These are phyloP conservation scores for Chaetomium olivaceum DNA, from an alignment of 2,329 filamentous ascomycete genomes.

Conservation along the genomic window DNA sequence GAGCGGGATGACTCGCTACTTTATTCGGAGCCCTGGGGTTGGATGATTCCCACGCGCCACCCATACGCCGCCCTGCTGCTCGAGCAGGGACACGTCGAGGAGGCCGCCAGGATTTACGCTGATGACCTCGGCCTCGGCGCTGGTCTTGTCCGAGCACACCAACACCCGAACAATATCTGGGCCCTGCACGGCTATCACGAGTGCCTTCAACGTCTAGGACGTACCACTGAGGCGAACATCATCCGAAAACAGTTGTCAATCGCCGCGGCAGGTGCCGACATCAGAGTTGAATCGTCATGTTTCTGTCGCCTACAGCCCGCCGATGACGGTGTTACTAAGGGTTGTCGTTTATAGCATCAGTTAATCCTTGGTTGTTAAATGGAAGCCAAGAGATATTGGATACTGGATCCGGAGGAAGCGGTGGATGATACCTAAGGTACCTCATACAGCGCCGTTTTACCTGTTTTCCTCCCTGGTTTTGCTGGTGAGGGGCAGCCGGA, in stretches of 20 bases:
- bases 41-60: not conserved
- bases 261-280: not conserved
- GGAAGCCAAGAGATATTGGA: not conserved
- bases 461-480: not conserved
- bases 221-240: not conserved
- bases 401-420: not conserved
- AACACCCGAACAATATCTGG: not conserved
- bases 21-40: not conserved
- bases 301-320: not conserved
- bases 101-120: not conserved
- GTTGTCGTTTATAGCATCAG: not conserved
- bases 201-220: not conserved
- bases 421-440: not conserved
- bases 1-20: not conserved
- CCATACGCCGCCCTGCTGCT: not conserved
- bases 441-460: not conserved
- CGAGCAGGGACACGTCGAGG: not conserved
- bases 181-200: not conserved
- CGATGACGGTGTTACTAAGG: not conserved
- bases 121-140: not conserved
- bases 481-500: too few relatives aligned
- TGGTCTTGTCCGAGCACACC: not conserved
- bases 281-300: not conserved
- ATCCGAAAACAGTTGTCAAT: not conserved
- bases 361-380: not conserved